Evolutionary conservation across 2,329 filamentous ascomycete species (phyloP), one percentile per base, ranked within the genome.

Genomic region (Tolypocladium paradoxum): DNA sequence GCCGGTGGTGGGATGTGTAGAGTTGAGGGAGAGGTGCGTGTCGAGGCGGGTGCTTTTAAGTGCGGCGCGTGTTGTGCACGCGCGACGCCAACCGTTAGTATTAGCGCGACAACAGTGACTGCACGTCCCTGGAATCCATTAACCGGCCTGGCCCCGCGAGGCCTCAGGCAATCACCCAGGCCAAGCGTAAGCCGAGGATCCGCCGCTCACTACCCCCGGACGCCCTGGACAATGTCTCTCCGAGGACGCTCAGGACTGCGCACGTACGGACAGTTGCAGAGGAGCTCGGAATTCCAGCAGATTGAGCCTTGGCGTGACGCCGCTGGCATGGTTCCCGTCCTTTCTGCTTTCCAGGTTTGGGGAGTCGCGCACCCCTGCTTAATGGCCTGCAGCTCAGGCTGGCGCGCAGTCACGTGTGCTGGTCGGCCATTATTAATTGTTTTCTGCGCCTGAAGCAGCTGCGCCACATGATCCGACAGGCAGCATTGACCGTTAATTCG

Each of bases 51-150:
- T 59, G 62, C 59, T 70, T 68, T 71, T 70, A 71, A 66, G 65
- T 63, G 56, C 63, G 59, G 52, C 66, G 66, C 66, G 66, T 69
- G 60, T 61, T 56, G 50, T 55, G 58, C 53, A 67, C 34, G 53
- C 66, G 66, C 65, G 65, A 64, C 63, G 59, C 65, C 64, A 65
- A 61, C 52, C 45, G 40, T 47, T 67, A n/a, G n/a, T n/a, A 66
- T 43, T 68, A 68, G 65, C 66, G 65, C 63, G 65, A 60, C 62
- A 64, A 61, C 55, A 55, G 34, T 52, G 55, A 46, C 58, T 53
- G 58, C 51, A 46, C 37, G 43, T 34, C 34, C 34, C 31, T 31
- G 50, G 50, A 63, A 63, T 58, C 64, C 59, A 65, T 64, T 65
- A 65, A 65, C 59, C 53, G 55, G 24, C 43, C 20, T 51, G 48